Conservation (phyloP, 1,139 yeast genomes). For the Yamadazyma siamensis region DNA sequence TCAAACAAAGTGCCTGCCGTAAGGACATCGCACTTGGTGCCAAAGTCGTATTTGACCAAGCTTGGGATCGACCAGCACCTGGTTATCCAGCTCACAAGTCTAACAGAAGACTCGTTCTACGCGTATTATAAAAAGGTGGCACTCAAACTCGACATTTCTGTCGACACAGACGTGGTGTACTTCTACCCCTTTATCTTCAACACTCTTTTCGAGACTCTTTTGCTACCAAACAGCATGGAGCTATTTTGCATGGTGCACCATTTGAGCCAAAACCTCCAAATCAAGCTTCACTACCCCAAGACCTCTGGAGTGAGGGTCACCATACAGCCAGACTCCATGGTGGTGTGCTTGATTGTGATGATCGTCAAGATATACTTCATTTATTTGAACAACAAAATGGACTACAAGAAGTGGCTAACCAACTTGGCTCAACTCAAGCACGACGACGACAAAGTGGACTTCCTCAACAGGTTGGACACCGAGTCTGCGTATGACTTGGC, state of each 20-base stretch:
- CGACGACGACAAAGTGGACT: slow-evolving; percentile 16
- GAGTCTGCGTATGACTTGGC: slow-evolving; percentile 21
- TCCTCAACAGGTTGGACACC: slow-evolving; percentile 11
- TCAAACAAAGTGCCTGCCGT: slow-evolving; percentile 38
- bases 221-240: slow-evolving; percentile 32
- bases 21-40: slow-evolving; percentile 17
- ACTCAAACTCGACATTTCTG: slow-evolving; percentile 11
- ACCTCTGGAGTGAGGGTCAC: slow-evolving; percentile 1
- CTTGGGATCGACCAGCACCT: slow-evolving; percentile 2
- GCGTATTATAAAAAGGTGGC: slow-evolving; percentile 14
- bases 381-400: slow-evolving; percentile 13
- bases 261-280: slow-evolving; percentile 11
- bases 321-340: slow-evolving; percentile 28
- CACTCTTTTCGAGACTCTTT: slow-evolving; percentile 21
- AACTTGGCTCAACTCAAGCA: slow-evolving; percentile 17
- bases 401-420: slow-evolving; percentile 22
- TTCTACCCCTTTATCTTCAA: slow-evolving; percentile 36
- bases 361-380: slow-evolving; percentile 28
- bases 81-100: slow-evolving; percentile 9
- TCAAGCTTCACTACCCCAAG: slow-evolving; percentile 7
- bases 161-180: slow-evolving; percentile 13
- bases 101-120: slow-evolving; percentile 3
- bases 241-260: slow-evolving; percentile 20
- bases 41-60: slow-evolving; percentile 3
- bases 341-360: slow-evolving; percentile 22